Conservation (phyloP, 2,329 filamentous ascomycete species). For the Sclerotinia minor region DNA sequence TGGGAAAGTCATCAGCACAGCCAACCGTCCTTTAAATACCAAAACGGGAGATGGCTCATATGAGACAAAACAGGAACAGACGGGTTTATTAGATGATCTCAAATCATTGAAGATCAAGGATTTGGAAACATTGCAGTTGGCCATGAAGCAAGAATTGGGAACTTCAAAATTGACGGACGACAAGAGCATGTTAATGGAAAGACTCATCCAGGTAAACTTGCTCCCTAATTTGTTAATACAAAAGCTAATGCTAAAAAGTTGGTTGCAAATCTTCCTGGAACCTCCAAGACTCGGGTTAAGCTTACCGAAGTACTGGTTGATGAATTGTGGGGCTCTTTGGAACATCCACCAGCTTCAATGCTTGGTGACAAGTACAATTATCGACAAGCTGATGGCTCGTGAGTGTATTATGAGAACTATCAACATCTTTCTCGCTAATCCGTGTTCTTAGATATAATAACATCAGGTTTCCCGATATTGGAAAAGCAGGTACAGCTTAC, state of each 20-base stretch:
- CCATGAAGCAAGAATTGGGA: constrained; percentile 62
- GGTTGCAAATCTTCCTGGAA: constrained; percentile 62
- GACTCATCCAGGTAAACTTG: constrained; percentile 56
- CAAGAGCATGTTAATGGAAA: constrained; percentile 76
- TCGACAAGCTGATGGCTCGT: constrained; percentile 63
- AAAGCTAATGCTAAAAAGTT: constrained; percentile 46
- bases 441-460: constrained; percentile 45
- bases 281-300: constrained; percentile 53
- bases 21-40: constrained; percentile 61
- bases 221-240: neutral
- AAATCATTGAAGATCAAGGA: constrained; percentile 55
- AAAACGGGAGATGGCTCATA: constrained; percentile 65
- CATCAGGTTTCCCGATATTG: constrained; percentile 62
- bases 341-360: constrained; percentile 69
- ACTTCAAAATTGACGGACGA: constrained; percentile 66
- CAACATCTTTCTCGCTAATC: neutral
- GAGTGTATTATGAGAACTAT: constrained; percentile 46
- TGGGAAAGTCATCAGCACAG: constrained; percentile 47
- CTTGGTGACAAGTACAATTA: constrained; percentile 63
- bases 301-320: constrained; percentile 68
- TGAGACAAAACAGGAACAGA: constrained; percentile 49
- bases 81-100: constrained; percentile 57
- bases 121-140: constrained; percentile 58
- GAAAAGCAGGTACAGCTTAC: constrained; percentile 66
- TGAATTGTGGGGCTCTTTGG: constrained; percentile 68